Base-by-base conservation (phyloP, 208 protist species). In the Acanthamoeba castellanii region DNA sequence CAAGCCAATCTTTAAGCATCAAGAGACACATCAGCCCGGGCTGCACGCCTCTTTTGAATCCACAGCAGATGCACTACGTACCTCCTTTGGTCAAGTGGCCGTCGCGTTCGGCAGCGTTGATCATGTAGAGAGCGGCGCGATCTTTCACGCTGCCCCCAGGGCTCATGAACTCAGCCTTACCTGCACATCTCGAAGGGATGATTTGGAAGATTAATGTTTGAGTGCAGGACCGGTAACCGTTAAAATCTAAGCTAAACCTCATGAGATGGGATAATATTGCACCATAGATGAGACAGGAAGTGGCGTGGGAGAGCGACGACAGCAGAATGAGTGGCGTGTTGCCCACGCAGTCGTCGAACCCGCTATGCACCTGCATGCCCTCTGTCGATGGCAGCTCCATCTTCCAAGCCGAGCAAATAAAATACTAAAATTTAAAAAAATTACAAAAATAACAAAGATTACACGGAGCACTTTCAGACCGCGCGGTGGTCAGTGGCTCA, bases 281-380 rank as follows among this genome's bases (percentile, higher is more conserved):
- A 61, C 50, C 81, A 30, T 89, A 66, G 47, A 96, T 94, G 8
- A 68, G 30, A 87, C 96, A 96, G 18, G 94, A 95, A 3, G 96
- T 96, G 22, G 32, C 20, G 0, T 20, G 25, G 32, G 93, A 96
- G n/a, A 96, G 95, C 2, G 90, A 94, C 2, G 22, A 27, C 30
- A 97, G 50, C 32, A 95, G 70, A 25, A 97, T 34, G 25, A 97
- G 89, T 32, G 96, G 96, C 87, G 96, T 97, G 95, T 96, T 78
- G 61, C 96, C 96, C 22, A 97, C 93, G 20, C 89, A 42, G 3
- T 30, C 94, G 9, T 88, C 32, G 16, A 96, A 9, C 34, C 94
- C 94, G 42, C 22, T 50, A 3, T 81, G 34, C 37, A 50, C 72
- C 8, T 7, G n/a, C 72, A 81, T 81, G 32, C 72, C 72, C 72